phyloP scores from a whole-genome alignment of 2,329 filamentous ascomycete species.

The Aspergillus pseudonomiae region DNA sequence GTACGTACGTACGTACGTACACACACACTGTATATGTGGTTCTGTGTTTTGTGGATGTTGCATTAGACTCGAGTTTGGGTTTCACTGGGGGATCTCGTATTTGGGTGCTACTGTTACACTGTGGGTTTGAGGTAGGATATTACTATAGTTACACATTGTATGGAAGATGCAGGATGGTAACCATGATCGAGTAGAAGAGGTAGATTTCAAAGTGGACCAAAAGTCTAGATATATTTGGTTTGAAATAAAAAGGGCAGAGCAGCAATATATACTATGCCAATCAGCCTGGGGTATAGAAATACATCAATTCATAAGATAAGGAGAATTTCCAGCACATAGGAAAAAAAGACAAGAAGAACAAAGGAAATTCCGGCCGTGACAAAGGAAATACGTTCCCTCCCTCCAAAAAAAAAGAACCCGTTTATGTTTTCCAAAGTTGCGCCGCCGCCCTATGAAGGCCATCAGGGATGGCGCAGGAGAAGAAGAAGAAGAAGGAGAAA shows the following conservation, averaged over 20 bases:
- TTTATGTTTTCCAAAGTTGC: background rate
- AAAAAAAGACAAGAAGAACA: background rate
- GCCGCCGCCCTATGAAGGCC: background rate
- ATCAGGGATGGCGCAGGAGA: background rate
- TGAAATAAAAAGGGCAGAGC: background rate
- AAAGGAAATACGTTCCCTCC: background rate
- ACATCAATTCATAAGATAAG: conserved; percentile 1
- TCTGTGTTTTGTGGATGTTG: background rate
- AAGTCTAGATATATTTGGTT: background rate
- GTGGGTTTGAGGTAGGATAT: background rate
- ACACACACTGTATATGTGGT: background rate
- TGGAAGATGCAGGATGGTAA: too few species aligned
- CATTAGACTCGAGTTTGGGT: background rate
- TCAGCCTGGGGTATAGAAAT: background rate
- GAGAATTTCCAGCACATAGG: background rate
- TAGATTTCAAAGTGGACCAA: background rate
- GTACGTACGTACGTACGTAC: too few species aligned
- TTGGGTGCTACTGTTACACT: background rate
- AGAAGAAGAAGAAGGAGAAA: too few species aligned
- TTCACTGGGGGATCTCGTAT: background rate
- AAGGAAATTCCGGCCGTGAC: background rate
- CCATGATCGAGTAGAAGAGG: too few species aligned
- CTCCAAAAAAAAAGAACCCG: background rate
- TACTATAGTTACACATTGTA: background rate
- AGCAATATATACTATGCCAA: background rate